Conservation (phyloP, 805 yeast species). For the Ogataea siamensis region DNA sequence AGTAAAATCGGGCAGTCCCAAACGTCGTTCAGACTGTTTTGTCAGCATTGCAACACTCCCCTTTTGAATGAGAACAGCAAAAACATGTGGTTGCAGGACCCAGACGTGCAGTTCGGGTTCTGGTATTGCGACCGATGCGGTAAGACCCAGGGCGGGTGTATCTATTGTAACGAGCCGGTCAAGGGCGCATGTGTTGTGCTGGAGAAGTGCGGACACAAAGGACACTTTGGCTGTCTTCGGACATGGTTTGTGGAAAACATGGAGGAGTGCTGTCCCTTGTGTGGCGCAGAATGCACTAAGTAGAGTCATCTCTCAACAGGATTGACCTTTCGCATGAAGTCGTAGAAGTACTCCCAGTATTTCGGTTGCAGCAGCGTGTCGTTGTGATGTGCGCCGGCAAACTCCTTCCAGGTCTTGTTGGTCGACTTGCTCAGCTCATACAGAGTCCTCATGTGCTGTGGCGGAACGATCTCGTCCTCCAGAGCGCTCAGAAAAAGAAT, state of each 20-base stretch:
- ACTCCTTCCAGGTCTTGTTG: constrained; percentile 52
- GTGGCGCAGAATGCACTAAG: constrained; percentile 35
- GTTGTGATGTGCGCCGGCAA: constrained; percentile 69
- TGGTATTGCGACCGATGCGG: constrained; percentile 85
- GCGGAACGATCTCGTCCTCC: constrained; percentile 90
- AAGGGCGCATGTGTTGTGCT: constrained; percentile 62
- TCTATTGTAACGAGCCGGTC: constrained; percentile 74
- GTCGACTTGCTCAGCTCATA: constrained; percentile 50
- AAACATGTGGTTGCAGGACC: constrained; percentile 34
- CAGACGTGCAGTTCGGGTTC: constrained; percentile 52
- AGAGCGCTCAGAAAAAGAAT: constrained; percentile 69
- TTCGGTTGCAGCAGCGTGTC: constrained; percentile 73
- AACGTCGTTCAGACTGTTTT: constrained; percentile 52
- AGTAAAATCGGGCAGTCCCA: constrained; percentile 36
- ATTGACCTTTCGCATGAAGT: constrained; percentile 49
- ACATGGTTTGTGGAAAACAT: constrained; percentile 70
- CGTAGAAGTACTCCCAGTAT: constrained; percentile 71
- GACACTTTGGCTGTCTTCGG: constrained; percentile 77
- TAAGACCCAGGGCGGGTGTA: constrained; percentile 61
- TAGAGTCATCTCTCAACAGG: constrained; percentile 32
- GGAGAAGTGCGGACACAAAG: constrained; percentile 80
- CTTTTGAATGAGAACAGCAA: constrained; percentile 51
- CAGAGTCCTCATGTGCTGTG: constrained; percentile 67
- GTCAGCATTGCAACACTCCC: constrained; percentile 59
- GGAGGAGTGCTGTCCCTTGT: constrained; percentile 80